These are phyloP conservation scores for Cutaneotrichosporon daszewskae DNA, from an alignment of 1,284 basidiomycete species.

Conservation along the genomic window DNA sequence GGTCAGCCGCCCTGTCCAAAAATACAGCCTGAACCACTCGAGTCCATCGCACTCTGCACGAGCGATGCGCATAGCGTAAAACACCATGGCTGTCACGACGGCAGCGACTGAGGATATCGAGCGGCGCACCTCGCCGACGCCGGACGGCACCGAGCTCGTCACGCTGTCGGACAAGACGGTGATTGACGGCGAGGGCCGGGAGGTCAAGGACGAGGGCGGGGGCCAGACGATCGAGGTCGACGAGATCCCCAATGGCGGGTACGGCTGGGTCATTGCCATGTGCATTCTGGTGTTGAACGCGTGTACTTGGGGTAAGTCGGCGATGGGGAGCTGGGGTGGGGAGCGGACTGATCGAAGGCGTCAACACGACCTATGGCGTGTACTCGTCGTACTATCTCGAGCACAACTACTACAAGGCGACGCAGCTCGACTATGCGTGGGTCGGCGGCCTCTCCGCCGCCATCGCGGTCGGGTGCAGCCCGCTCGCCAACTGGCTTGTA, in stretches of 20 bases:
- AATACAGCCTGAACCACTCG: too few relatives aligned
- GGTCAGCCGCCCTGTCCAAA: too few relatives aligned
- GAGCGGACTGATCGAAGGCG: conserved; percentile 36
- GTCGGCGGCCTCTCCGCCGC: conserved; percentile 47
- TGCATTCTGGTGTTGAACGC: conserved; percentile 39
- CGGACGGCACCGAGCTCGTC: too few relatives aligned
- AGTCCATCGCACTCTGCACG: too few relatives aligned
- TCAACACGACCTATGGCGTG: conserved; percentile 50
- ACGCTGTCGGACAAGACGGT: too few relatives aligned
- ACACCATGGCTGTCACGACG: too few relatives aligned
- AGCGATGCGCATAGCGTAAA: too few relatives aligned
- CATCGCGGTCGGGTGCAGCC: conserved; percentile 40
- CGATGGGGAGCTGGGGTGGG: neutral
- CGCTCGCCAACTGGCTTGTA: conserved; percentile 43
- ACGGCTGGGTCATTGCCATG: conserved; percentile 48
- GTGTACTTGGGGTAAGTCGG: conserved; percentile 33
- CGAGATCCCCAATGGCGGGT: conserved; percentile 31
- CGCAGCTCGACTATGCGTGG: conserved; percentile 48
- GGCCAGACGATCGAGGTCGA: too few relatives aligned
- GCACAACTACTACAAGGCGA: conserved; percentile 46
- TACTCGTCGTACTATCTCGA: conserved; percentile 47
- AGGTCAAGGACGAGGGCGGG: too few relatives aligned
- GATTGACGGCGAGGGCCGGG: too few relatives aligned
- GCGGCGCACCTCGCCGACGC: too few relatives aligned
- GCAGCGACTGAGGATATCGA: too few relatives aligned